Base-by-base conservation (phyloP, 2,329 filamentous ascomycete species). In the Colletotrichum caudatum region DNA sequence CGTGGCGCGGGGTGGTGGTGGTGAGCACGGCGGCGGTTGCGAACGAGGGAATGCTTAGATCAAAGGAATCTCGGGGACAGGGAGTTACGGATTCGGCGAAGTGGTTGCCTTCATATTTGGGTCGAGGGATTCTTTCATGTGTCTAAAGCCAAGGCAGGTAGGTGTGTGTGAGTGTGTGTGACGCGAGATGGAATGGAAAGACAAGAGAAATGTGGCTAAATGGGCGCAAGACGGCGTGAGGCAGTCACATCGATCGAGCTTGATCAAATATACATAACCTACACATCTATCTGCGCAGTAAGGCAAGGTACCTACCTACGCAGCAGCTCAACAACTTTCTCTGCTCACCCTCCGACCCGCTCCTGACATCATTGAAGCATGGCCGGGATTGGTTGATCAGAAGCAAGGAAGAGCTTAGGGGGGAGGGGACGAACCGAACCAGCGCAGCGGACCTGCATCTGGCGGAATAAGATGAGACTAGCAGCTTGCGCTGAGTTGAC, bases 301-400 rank as follows among this genome's bases (percentile, higher is more conserved):
- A 29, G 29, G 29, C 29, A 29, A 29, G 5, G 29, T 29, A 29
- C 29, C 29, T 29, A 29, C 29, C 29, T 29, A 29, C 29, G 29
- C 29, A 18, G 41, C 20, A 51, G 33, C 69, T 71, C 69, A 69
- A 71, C 65, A 69, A 59, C 57, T 54, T 58, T 71, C 69, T 64
- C 65, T 71, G 48, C 57, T 66, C 18, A 68, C 64, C 64, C 69
- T 69, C 29, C 29, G 66, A 60, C 58, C 60, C 63, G 69, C 60
- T 69, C 53, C 67, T 72, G 69, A 72, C 69, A 72, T 72, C 69
- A 72, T 72, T 72, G 69, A 72, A 50, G 69, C 66, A 64, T 60
- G 69, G 64, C 64, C 46, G 48, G 50, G 67, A 64, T 64, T 54
- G 60, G 65, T 64, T 59, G 69, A 69, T 64, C 66, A 48, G 48